Conservation (phyloP, 23 red algal genomes). For the Chondrus crispus region DNA sequence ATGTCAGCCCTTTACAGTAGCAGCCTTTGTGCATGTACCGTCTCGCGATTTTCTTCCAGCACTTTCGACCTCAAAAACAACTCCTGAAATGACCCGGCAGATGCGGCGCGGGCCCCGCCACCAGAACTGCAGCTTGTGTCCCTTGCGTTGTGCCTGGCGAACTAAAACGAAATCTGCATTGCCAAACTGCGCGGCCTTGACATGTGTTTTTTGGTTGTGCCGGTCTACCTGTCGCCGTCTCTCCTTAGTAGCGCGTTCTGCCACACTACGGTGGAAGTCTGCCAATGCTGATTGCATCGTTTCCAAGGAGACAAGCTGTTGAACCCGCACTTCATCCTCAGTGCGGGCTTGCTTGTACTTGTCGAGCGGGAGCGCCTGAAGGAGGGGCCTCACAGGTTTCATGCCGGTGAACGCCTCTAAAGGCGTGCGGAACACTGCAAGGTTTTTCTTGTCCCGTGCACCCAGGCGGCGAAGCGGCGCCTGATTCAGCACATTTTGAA, state of each 20-base stretch:
- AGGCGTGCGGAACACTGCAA: background rate
- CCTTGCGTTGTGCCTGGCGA: background rate
- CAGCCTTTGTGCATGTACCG: too few relatives aligned
- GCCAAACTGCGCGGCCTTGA: background rate
- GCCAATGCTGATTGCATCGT: background rate
- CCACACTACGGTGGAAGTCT: background rate
- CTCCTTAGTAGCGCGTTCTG: background rate
- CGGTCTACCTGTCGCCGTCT: background rate
- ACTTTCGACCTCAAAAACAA: background rate
- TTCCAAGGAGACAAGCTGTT: background rate
- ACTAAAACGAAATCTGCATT: background rate
- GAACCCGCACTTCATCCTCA: background rate
- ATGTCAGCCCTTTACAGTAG: too few relatives aligned
- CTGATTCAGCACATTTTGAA: conserved; percentile 5
- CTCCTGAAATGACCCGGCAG: background rate
- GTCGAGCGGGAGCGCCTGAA: background rate
- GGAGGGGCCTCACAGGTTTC: background rate
- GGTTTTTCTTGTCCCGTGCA: background rate
- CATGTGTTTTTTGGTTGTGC: background rate
- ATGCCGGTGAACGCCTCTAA: background rate
- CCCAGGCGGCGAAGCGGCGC: background rate
- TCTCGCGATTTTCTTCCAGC: too few relatives aligned
- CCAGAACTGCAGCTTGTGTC: background rate
- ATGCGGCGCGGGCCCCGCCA: background rate
- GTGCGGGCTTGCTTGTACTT: background rate